Base-by-base conservation (phyloP, 352 stramenopile species). In the Halophytophthora polymorphica region DNA sequence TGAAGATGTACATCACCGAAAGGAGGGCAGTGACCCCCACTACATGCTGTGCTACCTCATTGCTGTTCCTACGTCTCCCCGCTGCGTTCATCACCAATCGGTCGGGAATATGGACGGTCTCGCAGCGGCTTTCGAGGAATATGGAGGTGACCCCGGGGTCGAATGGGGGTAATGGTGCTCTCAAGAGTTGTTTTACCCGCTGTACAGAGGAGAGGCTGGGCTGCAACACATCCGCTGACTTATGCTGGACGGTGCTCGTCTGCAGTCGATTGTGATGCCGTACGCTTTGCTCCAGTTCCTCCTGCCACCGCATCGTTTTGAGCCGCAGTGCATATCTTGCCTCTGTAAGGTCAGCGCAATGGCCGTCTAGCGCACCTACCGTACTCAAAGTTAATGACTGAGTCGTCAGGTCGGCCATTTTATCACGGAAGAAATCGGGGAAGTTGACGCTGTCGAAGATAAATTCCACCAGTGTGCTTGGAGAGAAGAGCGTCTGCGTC, bases 61-160 rank as follows among this genome's bases (percentile, higher is more conserved):
- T n/a, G 1, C 48, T 21, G 10, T 46, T 18, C 11, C 4, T 31
- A 4, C 53, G 12, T 44, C 50, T 50, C 2, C 62, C 62, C 6
- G 29, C 15, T 2, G 62, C 62, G 1, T 65, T 55, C 25, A 71
- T 58, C 14, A 61, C 40, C 25, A 59, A 52, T 10, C 58, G 41
- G 29, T 52, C 23, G 14, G 36, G 25, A 23, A 54, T 50, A 36
- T 18, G 3, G 43, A 58, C 41, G 10, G 35, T 44, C 21, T 59
- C 36, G 33, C 45, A 54, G 19, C 50, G 42, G 47, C n/a, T 37
- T 29, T 43, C 38, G 15, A 57, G 58, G 2, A 21, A 56, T 39
- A 58, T 38, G 21, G 45, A 56, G 3, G 50, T 60, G 25, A 64
- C 1, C 1, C 19, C 41, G 6, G 28, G 45, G 3, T 34, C 41